These are phyloP conservation scores for Neopestalotiopsis clavispora DNA, from an alignment of 2,329 filamentous ascomycete species.

Conservation along the genomic window DNA sequence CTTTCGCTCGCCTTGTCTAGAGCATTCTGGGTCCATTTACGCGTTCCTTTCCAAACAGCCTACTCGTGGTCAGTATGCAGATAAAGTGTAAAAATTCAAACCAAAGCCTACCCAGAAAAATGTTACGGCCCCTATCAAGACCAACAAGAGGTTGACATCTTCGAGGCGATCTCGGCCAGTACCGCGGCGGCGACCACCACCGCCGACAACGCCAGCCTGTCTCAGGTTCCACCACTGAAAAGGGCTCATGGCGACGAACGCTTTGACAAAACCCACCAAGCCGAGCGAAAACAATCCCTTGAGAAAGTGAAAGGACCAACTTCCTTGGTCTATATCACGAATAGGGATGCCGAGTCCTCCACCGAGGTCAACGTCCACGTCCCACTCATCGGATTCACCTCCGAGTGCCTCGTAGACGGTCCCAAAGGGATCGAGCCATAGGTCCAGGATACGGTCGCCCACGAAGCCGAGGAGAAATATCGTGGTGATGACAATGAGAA, in stretches of 20 bases:
- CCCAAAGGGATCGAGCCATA: slow-evolving; percentile 81
- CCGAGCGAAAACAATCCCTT: slow-evolving; percentile 93
- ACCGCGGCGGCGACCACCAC: slow-evolving; percentile 57
- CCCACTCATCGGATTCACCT: slow-evolving; percentile 44
- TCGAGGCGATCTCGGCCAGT: slow-evolving; percentile 80
- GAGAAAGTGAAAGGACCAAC: slow-evolving; percentile 83
- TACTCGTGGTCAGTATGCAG: slow-evolving; percentile 36
- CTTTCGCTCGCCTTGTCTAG: slow-evolving; percentile 79
- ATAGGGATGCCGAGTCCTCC: slow-evolving; percentile 25
- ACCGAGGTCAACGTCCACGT: slow-evolving; percentile 30
- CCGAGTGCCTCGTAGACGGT: slow-evolving; percentile 52
- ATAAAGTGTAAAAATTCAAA: slow-evolving; percentile 14
- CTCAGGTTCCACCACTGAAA: slow-evolving; percentile 81
- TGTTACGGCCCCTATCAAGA: slow-evolving; percentile 79
- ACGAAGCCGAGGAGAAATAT: slow-evolving; percentile 89
- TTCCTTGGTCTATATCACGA: slow-evolving; percentile 53
- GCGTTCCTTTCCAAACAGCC: slow-evolving; percentile 83
- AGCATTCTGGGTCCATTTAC: slow-evolving; percentile 72
- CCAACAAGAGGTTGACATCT: slow-evolving; percentile 78
- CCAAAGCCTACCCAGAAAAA: slow-evolving; percentile 72
- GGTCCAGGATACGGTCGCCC: slow-evolving; percentile 88
- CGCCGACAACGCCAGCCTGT: slow-evolving; percentile 58
- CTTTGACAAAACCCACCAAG: slow-evolving; percentile 83
- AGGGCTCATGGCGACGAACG: slow-evolving; percentile 73
- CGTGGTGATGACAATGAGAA: slow-evolving; percentile 70